phyloP scores from a whole-genome alignment of 2,329 filamentous ascomycete genomes.

The Coniochaeta hoffmannii region DNA sequence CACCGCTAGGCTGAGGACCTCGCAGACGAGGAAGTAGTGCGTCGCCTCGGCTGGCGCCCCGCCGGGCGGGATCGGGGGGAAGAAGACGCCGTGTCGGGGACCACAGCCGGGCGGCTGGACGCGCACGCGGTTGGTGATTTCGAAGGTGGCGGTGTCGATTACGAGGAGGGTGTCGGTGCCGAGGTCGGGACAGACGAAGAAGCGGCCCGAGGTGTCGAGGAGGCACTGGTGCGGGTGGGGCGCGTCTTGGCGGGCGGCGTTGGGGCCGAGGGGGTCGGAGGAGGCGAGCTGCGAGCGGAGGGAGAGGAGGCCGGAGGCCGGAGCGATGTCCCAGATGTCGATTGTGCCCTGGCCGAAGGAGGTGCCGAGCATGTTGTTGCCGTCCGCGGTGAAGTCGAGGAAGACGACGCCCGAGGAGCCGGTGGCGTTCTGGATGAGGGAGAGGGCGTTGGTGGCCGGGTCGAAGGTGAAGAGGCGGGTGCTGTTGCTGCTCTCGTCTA shows the following conservation, averaged over 20 bases:
- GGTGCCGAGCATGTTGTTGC: conserved; percentile 36
- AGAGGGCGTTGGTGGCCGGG: conserved; percentile 20
- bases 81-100: conserved; percentile 44
- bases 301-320: conserved; percentile 23
- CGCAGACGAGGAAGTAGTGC: conserved; percentile 40
- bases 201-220: conserved; percentile 40
- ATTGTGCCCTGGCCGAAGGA: conserved; percentile 32
- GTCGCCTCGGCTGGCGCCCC: conserved; percentile 19
- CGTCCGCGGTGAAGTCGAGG: conserved; percentile 36
- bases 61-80: conserved; percentile 21
- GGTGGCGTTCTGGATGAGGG: conserved; percentile 19
- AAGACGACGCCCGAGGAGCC: conserved; percentile 38
- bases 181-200: conserved; percentile 40
- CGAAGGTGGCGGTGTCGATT: conserved; percentile 35
- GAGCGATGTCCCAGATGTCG: conserved; percentile 37
- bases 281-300: conserved; percentile 30
- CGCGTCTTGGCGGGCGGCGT: conserved; percentile 22
- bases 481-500: conserved; percentile 36
- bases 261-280: conserved; percentile 23
- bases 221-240: conserved; percentile 40
- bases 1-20: conserved; percentile 35
- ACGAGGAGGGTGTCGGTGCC: conserved; percentile 40
- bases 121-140: conserved; percentile 24
- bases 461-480: conserved; percentile 31
- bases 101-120: conserved; percentile 32